Evolutionary conservation across 495 filamentous ascomycete genomes (phyloP).

Genomic region (Talaromyces ruber): DNA sequence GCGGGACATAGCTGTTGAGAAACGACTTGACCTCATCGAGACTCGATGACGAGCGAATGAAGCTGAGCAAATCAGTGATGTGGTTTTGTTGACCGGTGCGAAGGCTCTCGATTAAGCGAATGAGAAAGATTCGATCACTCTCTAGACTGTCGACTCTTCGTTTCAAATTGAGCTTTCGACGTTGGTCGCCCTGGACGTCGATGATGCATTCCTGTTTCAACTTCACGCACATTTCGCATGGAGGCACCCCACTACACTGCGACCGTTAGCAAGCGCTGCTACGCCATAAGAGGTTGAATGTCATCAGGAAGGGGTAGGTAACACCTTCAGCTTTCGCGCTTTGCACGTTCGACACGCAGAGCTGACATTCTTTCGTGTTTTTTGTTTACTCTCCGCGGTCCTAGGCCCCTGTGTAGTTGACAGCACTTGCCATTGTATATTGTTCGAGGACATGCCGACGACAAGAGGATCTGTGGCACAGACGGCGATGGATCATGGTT

Average conservation of each 20-base stretch:
- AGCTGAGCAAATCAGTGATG: conserved; percentile 18
- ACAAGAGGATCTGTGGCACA: not conserved
- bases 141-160: conserved; percentile 26
- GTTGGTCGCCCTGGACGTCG: conserved; percentile 23
- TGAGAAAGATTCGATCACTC: conserved; percentile 19
- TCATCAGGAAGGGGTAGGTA: not conserved
- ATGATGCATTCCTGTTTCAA: conserved; percentile 18
- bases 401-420: not conserved
- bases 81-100: conserved; percentile 13
- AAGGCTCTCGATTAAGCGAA: conserved; percentile 18
- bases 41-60: conserved; percentile 25
- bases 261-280: not conserved
- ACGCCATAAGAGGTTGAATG: not conserved
- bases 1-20: conserved; percentile 13
- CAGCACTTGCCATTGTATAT: not conserved
- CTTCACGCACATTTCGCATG: conserved; percentile 10
- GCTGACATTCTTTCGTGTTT: conserved; percentile 11
- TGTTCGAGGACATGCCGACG: not conserved
- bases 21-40: conserved; percentile 21
- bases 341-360: conserved; percentile 23
- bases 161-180: conserved; percentile 26
- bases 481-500: not conserved
- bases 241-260: conserved; percentile 23
- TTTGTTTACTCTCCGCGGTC: not conserved
- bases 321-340: conserved; percentile 21